Evolutionary conservation across 2,329 filamentous ascomycete species (phyloP).

Genomic region (Neospermospora avenae): DNA sequence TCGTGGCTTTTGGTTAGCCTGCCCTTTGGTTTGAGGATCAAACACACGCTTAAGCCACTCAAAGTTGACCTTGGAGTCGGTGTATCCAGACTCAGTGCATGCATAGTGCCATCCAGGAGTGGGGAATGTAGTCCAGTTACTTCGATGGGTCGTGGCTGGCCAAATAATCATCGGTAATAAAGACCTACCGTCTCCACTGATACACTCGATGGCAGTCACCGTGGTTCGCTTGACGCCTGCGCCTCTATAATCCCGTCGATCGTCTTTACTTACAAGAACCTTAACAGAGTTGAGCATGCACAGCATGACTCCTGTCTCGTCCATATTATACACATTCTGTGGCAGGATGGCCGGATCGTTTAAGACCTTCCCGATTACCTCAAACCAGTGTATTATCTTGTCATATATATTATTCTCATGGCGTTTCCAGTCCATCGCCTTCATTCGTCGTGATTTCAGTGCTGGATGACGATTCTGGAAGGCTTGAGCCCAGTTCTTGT

Average conservation of each 20-base stretch:
- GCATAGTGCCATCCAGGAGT: constrained; percentile 34
- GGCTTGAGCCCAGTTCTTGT: constrained; percentile 22
- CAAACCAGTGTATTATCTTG: constrained; percentile 36
- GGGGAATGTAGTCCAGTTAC: constrained; percentile 29
- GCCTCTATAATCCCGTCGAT: constrained; percentile 28
- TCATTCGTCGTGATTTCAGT: constrained; percentile 19
- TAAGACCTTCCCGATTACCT: constrained; percentile 31
- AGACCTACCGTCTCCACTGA: constrained; percentile 28
- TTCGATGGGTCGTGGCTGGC: constrained; percentile 31
- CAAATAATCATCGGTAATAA: constrained; percentile 31
- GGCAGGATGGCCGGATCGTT: constrained; percentile 14
- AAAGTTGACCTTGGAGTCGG: constrained; percentile 36
- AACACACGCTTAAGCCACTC: constrained; percentile 37
- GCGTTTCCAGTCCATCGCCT: constrained; percentile 20
- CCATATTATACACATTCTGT: constrained; percentile 28
- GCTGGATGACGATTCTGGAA: constrained; percentile 25
- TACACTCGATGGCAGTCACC: constrained; percentile 19
- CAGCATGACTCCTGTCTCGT: constrained; percentile 30
- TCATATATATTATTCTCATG: constrained; percentile 23
- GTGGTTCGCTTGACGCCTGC: constrained; percentile 29
- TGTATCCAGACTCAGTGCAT: constrained; percentile 28
- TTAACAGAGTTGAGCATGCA: constrained; percentile 31
- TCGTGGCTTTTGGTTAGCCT: constrained; percentile 33
- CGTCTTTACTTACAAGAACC: constrained; percentile 33
- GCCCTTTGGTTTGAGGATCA: constrained; percentile 35